phyloP scores from a whole-genome alignment of 768 basidiomycete genomes.

The Multifurca ochricompacta region DNA sequence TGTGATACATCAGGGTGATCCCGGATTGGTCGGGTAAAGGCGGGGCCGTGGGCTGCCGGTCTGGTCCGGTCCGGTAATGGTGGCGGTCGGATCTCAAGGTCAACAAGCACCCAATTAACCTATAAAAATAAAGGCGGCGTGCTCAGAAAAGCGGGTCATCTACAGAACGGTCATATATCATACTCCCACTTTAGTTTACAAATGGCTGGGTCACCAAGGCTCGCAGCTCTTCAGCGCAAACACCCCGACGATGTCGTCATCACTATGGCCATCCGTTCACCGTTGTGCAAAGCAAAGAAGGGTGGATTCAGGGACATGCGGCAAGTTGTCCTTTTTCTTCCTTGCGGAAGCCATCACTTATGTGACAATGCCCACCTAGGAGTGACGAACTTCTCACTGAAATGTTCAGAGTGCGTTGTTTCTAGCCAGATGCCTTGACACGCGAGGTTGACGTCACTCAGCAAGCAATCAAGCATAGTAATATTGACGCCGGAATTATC shows the following conservation, averaged over 20 bases:
- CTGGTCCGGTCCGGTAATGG: too few species aligned
- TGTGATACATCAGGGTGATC: too few species aligned
- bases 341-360: background rate
- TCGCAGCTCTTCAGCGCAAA: slow-evolving; percentile 47
- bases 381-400: slow-evolving; percentile 76
- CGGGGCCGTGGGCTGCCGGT: too few species aligned
- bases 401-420: slow-evolving; percentile 57
- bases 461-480: slow-evolving; percentile 52
- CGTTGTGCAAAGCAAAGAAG: slow-evolving; percentile 68
- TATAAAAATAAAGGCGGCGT: background rate
- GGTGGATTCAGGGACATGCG: slow-evolving; percentile 67
- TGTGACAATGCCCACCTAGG: slow-evolving; percentile 29
- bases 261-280: slow-evolving; percentile 72
- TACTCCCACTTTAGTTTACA: slow-evolving; percentile 30
- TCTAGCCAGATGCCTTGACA: slow-evolving; percentile 15
- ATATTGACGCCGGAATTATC: slow-evolving; percentile 55
- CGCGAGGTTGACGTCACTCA: slow-evolving; percentile 24
- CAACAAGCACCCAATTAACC: too few species aligned
- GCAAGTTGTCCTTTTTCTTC: slow-evolving; percentile 31
- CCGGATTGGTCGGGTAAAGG: too few species aligned
- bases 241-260: slow-evolving; percentile 73
- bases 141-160: slow-evolving; percentile 20
- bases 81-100: background rate
- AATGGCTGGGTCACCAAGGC: slow-evolving; percentile 30
- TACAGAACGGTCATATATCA: slow-evolving; percentile 61